A percentile compares a stretch with the other conserved stretches of the same genome.
These are phyloP conservation scores for Trichophyton rubrum DNA, from an alignment of 2,329 filamentous ascomycete species.

Conservation along the genomic window DNA sequence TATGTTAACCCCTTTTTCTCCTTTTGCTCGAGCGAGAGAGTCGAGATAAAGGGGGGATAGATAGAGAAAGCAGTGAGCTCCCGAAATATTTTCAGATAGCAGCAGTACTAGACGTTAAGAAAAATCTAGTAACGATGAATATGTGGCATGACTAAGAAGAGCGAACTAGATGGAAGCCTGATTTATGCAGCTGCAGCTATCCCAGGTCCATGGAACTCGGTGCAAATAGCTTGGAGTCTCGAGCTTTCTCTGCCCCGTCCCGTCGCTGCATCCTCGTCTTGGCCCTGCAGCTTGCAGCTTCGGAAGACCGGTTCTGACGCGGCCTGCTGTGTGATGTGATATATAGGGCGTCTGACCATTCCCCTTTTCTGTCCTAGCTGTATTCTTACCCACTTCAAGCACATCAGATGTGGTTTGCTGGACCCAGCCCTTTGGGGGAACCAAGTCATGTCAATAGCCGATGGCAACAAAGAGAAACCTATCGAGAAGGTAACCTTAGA, in stretches of 20 bases:
- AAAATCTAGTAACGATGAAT: too few relatives aligned
- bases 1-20: background rate
- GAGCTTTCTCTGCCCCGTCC: background rate
- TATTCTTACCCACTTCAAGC: background rate
- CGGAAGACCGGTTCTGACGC: background rate
- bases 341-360: background rate
- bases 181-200: too few relatives aligned
- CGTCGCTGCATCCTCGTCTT: background rate
- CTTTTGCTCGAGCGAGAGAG: background rate
- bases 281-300: background rate
- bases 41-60: background rate
- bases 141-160: too few relatives aligned
- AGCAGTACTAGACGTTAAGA: too few relatives aligned
- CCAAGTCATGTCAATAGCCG: background rate
- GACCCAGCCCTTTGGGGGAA: background rate
- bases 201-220: background rate
- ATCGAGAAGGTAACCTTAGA: background rate
- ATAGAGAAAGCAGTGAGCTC: background rate
- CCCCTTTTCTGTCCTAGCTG: background rate
- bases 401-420: background rate
- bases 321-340: background rate
- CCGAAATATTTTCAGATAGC: too few relatives aligned
- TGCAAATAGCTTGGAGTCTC: background rate
- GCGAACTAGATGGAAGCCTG: background rate
- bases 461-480: background rate